A percentile compares a stretch with the other conserved stretches of the same genome.
Evolutionary conservation across 1,284 basidiomycete genomes (phyloP).

Genomic region (Pseudozyma sp.): DNA sequence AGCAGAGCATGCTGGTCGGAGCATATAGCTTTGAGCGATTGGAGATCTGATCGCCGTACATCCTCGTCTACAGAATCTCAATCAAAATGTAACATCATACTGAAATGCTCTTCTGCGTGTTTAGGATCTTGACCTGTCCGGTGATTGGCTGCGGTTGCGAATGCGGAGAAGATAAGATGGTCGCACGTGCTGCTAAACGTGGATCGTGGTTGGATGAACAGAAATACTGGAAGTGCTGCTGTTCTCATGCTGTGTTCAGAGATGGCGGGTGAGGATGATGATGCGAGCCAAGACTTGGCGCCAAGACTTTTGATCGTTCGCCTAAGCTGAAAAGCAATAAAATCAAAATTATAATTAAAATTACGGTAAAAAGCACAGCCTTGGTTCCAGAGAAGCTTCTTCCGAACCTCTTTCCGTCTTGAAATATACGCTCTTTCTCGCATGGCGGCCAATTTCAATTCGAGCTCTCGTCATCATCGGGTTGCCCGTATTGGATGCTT

Average conservation of each 20-base stretch:
- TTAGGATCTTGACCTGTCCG: neutral
- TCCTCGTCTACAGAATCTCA: too few species aligned
- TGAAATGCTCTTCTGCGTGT: too few species aligned
- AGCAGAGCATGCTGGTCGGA: slow-evolving; percentile 55
- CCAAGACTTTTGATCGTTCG: slow-evolving; percentile 28
- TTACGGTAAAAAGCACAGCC: slow-evolving; percentile 27
- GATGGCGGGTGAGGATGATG: neutral
- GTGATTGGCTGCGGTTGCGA: neutral
- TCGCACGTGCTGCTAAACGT: slow-evolving; percentile 6
- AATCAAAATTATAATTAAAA: slow-evolving; percentile 1
- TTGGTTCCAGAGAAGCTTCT: slow-evolving; percentile 32
- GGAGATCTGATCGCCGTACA: slow-evolving; percentile 27
- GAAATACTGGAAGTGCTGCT: neutral
- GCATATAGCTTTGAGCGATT: slow-evolving; percentile 51
- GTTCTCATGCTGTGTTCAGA: neutral
- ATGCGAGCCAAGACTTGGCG: slow-evolving; percentile 20
- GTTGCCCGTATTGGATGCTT: neutral
- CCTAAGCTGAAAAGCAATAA: neutral
- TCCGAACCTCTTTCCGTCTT: slow-evolving; percentile 7
- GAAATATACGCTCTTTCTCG: neutral
- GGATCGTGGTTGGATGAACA: neutral
- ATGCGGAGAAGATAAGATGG: neutral
- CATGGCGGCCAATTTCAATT: neutral
- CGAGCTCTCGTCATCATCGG: neutral
- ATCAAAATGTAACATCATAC: too few species aligned